Conservation (phyloP, 495 filamentous ascomycete species). For the Aspergillus coremiiformis region DNA sequence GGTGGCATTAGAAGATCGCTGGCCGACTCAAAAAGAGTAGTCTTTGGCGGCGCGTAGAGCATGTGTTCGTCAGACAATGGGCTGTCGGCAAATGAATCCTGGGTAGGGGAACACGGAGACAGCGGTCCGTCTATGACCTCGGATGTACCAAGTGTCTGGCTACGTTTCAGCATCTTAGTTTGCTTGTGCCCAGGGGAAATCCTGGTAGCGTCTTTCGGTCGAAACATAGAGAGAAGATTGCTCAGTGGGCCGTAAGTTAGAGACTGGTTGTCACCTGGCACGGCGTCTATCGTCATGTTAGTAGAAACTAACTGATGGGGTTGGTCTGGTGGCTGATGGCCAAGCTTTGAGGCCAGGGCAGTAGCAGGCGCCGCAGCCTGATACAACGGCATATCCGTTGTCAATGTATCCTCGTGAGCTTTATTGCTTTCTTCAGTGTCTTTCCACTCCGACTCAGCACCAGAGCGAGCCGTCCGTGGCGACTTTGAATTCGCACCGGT, state of each 20-base stretch:
- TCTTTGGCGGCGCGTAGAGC: constrained; percentile 70
- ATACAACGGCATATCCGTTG: not conserved
- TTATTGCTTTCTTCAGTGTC: constrained; percentile 25
- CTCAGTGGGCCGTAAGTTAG: constrained; percentile 43
- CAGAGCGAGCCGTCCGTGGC: constrained; percentile 30
- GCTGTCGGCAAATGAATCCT: constrained; percentile 32
- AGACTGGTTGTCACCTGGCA: constrained; percentile 10
- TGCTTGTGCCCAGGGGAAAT: constrained; percentile 38
- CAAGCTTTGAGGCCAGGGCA: constrained; percentile 2
- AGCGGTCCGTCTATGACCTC: constrained; percentile 28
- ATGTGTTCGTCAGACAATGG: constrained; percentile 40
- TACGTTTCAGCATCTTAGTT: constrained; percentile 67
- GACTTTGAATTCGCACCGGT: constrained; percentile 69
- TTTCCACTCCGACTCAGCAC: constrained; percentile 18
- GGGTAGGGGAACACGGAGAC: constrained; percentile 11
- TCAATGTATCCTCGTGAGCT: constrained; percentile 3
- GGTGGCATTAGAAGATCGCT: constrained; percentile 88
- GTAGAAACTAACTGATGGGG: constrained; percentile 2
- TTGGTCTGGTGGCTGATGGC: constrained; percentile 10
- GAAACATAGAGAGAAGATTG: constrained; percentile 59
- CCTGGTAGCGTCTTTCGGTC: constrained; percentile 30
- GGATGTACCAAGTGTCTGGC: constrained; percentile 57
- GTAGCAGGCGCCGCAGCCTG: not conserved
- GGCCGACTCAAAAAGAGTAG: constrained; percentile 90
- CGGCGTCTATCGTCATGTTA: constrained; percentile 2